A percentile compares a stretch with the other conserved stretches of the same genome.
phyloP scores from a whole-genome alignment of 306 rosid genomes.

The Mimosa pudica region DNA sequence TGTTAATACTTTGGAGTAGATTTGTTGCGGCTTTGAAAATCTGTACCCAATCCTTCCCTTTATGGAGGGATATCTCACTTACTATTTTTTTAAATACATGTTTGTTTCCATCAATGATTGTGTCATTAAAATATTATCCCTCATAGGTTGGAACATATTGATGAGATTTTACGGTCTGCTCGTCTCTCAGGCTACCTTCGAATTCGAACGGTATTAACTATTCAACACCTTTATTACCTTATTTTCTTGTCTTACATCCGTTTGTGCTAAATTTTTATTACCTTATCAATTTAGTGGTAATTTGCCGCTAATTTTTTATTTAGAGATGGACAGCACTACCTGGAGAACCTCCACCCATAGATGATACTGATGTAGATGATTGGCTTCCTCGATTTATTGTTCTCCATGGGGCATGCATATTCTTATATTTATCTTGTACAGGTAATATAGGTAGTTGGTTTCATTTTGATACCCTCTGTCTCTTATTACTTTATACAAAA shows the following conservation, averaged over 20 bases:
- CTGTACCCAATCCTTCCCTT: conserved; percentile 4
- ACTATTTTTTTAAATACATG: not conserved
- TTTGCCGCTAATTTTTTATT: conserved; percentile 22
- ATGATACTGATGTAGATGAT: conserved; percentile 85
- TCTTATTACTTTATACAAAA: not conserved
- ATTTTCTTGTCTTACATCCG: conserved; percentile 7
- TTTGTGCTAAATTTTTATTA: conserved; percentile 7
- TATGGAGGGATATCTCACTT: conserved; percentile 15
- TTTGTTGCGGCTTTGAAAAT: conserved; percentile 23
- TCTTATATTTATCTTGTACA: conserved; percentile 73
- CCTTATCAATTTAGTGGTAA: conserved; percentile 25
- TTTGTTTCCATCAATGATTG: not conserved
- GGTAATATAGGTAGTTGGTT: conserved; percentile 49
- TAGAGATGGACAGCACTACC: conserved; percentile 94
- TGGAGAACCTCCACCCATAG: conserved; percentile 93
- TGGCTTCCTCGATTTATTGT: conserved; percentile 97
- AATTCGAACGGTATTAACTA: conserved; percentile 79
- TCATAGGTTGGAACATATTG: conserved; percentile 85
- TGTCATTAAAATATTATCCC: conserved; percentile 21
- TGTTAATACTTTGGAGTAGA: conserved; percentile 31
- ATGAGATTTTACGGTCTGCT: conserved; percentile 93
- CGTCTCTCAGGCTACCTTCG: conserved; percentile 83
- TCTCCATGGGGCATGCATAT: conserved; percentile 86
- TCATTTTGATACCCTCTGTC: conserved; percentile 22
- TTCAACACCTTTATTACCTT: conserved; percentile 1